Base-by-base conservation (phyloP, 257 asterid species). In the Voacanga thouarsii region DNA sequence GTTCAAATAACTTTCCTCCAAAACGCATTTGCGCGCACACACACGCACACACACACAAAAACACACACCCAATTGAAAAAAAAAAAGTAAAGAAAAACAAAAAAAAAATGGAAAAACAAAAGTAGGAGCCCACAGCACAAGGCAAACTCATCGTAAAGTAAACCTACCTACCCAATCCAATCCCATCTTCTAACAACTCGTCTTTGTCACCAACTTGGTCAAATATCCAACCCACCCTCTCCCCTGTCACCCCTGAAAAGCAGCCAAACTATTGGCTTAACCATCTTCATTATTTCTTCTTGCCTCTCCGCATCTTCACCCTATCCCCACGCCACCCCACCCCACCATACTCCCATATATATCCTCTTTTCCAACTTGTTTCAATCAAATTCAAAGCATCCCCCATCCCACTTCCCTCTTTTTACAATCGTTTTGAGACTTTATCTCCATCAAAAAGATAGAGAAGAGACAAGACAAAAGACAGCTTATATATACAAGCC, bases 121-220 rank as follows among this genome's bases (percentile, higher is more conserved):
- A 12, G 56, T 37, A 75, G 84, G 80, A 56, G 79, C 82, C 89
- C 87, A 86, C 91, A 80, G 18, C 79, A 84, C 73, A 77, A 28
- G 53, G 90, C 83, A 89, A 86, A 88, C 85, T 79, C 88, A 84
- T 82, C 81, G 55, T 68, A 78, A 88, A 85, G 92, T 83, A 83
- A 83, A 90, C 90, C 96, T 88, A 89, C 98, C 92, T 79, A 93
- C 96, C 96, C 84, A 93, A 91, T 89, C 96, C 88, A 83, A 85
- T 89, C 92, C 86, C 91, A 81, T 85, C 86, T 79, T 82, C 79
- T 84, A 85, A 84, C 82, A 86, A 84, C 87, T 87, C 83, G 85
- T 85, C 92, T 89, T 84, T 77, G 89, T 86, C 89, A 88, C 93
- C 93, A 92, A 91, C 87, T 85, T 85, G 83, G 90, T 89, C 91